phyloP scores from a whole-genome alignment of 768 basidiomycete species.

The Lentinula guzmanii region DNA sequence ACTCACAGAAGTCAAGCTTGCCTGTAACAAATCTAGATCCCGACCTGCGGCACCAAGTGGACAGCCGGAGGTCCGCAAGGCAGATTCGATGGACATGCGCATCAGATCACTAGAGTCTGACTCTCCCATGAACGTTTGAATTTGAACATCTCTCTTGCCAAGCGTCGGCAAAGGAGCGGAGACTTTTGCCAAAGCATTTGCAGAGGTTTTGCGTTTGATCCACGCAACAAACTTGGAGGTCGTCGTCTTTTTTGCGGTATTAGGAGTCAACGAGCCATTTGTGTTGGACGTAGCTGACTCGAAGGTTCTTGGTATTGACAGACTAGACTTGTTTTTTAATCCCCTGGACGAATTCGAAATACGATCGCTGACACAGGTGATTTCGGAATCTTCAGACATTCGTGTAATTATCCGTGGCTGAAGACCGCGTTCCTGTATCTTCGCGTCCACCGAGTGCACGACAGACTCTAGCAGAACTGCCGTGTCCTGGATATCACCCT shows the following conservation, averaged over 20 bases:
- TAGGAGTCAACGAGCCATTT: background rate
- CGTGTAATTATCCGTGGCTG: conserved; percentile 34
- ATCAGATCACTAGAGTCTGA: conserved; percentile 34
- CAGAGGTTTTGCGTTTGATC: conserved; percentile 5
- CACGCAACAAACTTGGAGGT: conserved; percentile 2
- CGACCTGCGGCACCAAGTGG: conserved; percentile 47
- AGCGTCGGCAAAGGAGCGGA: background rate
- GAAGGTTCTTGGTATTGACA: background rate
- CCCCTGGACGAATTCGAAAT: conserved; percentile 9
- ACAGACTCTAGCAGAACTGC: conserved; percentile 38
- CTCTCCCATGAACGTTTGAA: conserved; percentile 20
- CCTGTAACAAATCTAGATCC: conserved; percentile 52
- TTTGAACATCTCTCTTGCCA: background rate
- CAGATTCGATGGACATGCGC: conserved; percentile 17
- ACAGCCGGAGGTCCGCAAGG: conserved; percentile 37
- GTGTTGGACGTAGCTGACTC: background rate
- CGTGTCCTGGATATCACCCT: conserved; percentile 37
- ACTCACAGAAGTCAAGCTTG: conserved; percentile 48
- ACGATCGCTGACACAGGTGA: conserved; percentile 39
- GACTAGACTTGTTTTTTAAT: background rate
- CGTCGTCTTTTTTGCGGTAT: background rate
- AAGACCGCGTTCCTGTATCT: conserved; percentile 30
- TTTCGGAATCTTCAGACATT: conserved; percentile 64
- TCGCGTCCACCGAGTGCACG: conserved; percentile 37
- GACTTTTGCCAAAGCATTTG: background rate